A percentile compares a stretch with the other conserved stretches of the same genome.
Conservation (phyloP, 345 rosid species). For the Toxicodendron radicans region DNA sequence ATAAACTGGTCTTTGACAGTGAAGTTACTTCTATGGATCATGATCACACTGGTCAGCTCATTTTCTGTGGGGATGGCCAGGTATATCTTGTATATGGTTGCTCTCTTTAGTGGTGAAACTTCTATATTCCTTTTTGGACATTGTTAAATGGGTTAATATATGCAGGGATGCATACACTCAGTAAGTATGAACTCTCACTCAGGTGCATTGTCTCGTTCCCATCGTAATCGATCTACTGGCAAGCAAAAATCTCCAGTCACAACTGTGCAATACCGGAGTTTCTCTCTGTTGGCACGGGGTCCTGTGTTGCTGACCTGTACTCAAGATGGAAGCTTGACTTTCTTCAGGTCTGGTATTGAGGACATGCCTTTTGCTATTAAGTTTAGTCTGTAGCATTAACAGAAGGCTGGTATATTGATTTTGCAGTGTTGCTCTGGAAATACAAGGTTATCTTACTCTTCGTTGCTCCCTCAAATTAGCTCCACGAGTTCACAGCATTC, state of each 20-base stretch:
- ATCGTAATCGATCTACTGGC: slow-evolving; percentile 61
- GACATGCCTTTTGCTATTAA: background rate
- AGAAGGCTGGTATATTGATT: slow-evolving; percentile 18
- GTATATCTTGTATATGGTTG: slow-evolving; percentile 32
- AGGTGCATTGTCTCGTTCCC: slow-evolving; percentile 81
- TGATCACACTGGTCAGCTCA: slow-evolving; percentile 92
- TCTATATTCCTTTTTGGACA: background rate
- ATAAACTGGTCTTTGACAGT: slow-evolving; percentile 51
- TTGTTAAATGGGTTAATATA: slow-evolving; percentile 13
- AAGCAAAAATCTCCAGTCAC: slow-evolving; percentile 76
- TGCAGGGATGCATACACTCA: slow-evolving; percentile 84
- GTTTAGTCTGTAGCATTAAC: slow-evolving; percentile 11
- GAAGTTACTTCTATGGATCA: slow-evolving; percentile 95
- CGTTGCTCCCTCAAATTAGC: slow-evolving; percentile 83
- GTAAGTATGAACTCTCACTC: slow-evolving; percentile 74
- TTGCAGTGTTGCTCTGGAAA: slow-evolving; percentile 79
- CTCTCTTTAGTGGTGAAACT: background rate
- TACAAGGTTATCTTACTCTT: slow-evolving; percentile 79
- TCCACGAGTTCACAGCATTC: slow-evolving; percentile 66
- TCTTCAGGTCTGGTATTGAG: slow-evolving; percentile 66
- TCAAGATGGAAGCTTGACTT: slow-evolving; percentile 85
- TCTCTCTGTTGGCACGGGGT: slow-evolving; percentile 83
- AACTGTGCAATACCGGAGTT: slow-evolving; percentile 86
- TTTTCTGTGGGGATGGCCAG: slow-evolving; percentile 94
- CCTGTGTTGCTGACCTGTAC: slow-evolving; percentile 90